phyloP scores from a whole-genome alignment of 495 filamentous ascomycete species.

The Trypethelium eluteriae region DNA sequence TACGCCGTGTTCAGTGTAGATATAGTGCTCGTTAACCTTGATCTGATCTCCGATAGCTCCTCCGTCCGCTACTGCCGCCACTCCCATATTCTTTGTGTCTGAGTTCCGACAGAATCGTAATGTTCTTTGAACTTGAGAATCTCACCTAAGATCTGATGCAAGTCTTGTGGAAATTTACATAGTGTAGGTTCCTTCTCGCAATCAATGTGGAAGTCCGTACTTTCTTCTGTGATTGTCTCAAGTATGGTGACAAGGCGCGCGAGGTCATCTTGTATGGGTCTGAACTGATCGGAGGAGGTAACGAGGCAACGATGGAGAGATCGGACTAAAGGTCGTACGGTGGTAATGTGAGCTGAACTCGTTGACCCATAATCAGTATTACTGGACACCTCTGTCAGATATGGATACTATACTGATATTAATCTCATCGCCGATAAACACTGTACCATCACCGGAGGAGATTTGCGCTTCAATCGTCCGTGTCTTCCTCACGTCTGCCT shows the following conservation, averaged over 20 bases:
- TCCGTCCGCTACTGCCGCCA: constrained; percentile 33
- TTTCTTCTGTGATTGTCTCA: background rate
- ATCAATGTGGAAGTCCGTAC: constrained; percentile 10
- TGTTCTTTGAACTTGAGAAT: constrained; percentile 5
- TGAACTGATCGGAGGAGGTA: constrained; percentile 10
- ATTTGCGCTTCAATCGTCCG: constrained; percentile 9
- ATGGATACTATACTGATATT: constrained; percentile 4
- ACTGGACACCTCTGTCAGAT: background rate
- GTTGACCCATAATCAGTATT: background rate
- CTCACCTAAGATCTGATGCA: constrained; percentile 6
- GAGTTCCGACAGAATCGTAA: constrained; percentile 25
- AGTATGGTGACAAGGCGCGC: background rate
- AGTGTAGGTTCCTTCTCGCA: constrained; percentile 6
- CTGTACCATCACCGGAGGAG: background rate
- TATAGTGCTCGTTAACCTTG: constrained; percentile 27
- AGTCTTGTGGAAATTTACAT: constrained; percentile 5
- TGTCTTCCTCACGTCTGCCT: constrained; percentile 3
- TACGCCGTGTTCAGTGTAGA: background rate
- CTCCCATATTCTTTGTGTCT: constrained; percentile 37
- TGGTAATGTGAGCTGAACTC: constrained; percentile 14
- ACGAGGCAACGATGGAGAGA: constrained; percentile 1
- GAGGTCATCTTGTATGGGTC: constrained; percentile 11
- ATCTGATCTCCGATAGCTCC: constrained; percentile 33
- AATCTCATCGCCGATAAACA: background rate
- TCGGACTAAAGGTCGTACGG: constrained; percentile 8